Conservation (phyloP, 176 grass and related monocot genomes). For the Hordeum vulgare region MorexV3_pseudomolecules_assembly NC_058523.1:553182815-553183314, state of each 20-base stretch:
- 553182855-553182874: constrained; percentile 89
- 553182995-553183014: constrained; percentile 14
- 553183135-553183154: constrained; percentile 99
- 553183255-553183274: neutral
- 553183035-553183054: constrained; percentile 20
- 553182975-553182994: neutral
- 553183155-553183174: constrained; percentile 99
- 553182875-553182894: constrained; percentile 71
- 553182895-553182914: constrained; percentile 83
- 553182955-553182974: constrained; percentile 23
- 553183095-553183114: constrained; percentile 95
- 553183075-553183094: constrained; percentile 91
- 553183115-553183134: constrained; percentile 92
- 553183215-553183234: constrained; percentile 3
- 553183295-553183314: neutral
- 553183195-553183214: constrained; percentile 20
- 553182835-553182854: constrained; percentile 87
- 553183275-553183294: constrained; percentile 4
- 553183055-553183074: constrained; percentile 72
- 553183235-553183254: neutral
- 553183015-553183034: constrained; percentile 17
- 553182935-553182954: constrained; percentile 95
- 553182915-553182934: constrained; percentile 92
- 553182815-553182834: constrained; percentile 86
- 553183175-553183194: constrained; percentile 62